Conservation (phyloP, 2,329 filamentous ascomycete genomes). For the Claviceps maximensis region DNA sequence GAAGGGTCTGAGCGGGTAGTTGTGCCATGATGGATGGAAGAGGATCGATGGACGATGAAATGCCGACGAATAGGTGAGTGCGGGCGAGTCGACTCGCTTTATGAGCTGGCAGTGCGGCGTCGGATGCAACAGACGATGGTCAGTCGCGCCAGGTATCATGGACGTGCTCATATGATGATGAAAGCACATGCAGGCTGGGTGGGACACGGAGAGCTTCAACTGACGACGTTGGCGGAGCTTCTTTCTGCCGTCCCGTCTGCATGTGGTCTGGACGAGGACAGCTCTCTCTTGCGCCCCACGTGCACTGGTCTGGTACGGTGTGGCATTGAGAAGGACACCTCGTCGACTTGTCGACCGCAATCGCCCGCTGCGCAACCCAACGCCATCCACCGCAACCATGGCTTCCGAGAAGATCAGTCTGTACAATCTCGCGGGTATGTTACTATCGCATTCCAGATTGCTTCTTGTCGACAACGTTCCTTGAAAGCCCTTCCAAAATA, state of each 20-base stretch:
- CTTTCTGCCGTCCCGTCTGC: neutral
- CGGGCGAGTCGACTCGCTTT: neutral
- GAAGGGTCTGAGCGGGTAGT: conserved; percentile 83
- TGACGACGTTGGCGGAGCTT: neutral
- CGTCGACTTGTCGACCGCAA: neutral
- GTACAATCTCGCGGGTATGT: conserved; percentile 51
- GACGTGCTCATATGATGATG: no score
- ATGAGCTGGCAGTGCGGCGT: neutral
- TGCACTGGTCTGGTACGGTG: neutral
- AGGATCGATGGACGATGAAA: neutral
- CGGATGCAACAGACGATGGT: neutral
- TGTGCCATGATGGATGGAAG: conserved; percentile 53
- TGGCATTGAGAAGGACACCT: conserved; percentile 2
- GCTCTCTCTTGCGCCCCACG: conserved; percentile 2
- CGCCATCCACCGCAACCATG: conserved; percentile 14
- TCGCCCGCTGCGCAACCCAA: neutral
- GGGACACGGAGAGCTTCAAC: no score
- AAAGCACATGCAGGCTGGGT: no score
- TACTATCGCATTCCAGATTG: neutral
- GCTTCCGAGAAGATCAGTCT: conserved; percentile 46
- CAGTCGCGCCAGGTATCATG: neutral
- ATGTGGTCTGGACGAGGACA: neutral
- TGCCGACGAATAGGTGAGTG: neutral
- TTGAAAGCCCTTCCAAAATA: neutral
- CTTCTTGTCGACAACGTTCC: neutral